Evolutionary conservation across 805 yeast genomes (phyloP).

Genomic region (Metschnikowia sp.): DNA sequence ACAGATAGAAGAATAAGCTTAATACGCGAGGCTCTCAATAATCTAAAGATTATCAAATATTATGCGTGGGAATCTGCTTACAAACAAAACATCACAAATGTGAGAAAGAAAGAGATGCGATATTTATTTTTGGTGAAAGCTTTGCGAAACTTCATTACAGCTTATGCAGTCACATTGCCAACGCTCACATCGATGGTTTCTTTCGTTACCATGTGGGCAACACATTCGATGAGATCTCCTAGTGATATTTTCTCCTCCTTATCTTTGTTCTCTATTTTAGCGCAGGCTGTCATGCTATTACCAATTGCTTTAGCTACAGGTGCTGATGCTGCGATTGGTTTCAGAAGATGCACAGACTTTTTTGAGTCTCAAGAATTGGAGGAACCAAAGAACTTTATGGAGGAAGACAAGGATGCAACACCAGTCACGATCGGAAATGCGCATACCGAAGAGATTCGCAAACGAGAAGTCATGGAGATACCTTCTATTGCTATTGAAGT

Average conservation of each 20-base stretch:
- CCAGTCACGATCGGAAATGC: background rate
- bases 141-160: slow-evolving; percentile 40
- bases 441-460: background rate
- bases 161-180: slow-evolving; percentile 44
- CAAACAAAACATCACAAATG: slow-evolving; percentile 30
- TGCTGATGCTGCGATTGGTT: slow-evolving; percentile 43
- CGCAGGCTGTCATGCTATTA: slow-evolving; percentile 41
- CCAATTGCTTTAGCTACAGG: slow-evolving; percentile 45
- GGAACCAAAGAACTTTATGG: background rate
- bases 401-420: background rate
- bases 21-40: slow-evolving; percentile 41
- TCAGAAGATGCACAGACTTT: slow-evolving; percentile 25
- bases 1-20: slow-evolving; percentile 42
- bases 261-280: slow-evolving; percentile 40
- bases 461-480: background rate
- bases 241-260: slow-evolving; percentile 42
- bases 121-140: slow-evolving; percentile 40
- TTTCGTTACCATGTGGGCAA: slow-evolving; percentile 45
- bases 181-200: slow-evolving; percentile 43
- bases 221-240: slow-evolving; percentile 36
- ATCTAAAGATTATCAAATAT: slow-evolving; percentile 42
- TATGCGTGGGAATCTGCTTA: slow-evolving; percentile 48
- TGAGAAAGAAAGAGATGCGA: slow-evolving; percentile 40
- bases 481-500: slow-evolving; percentile 10
- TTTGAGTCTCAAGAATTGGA: slow-evolving; percentile 19